Percentiles rank a stretch among this genome's conserved stretches.
phyloP scores from a whole-genome alignment of 139 green algal species.

The Nannochloris sp. region DNA sequence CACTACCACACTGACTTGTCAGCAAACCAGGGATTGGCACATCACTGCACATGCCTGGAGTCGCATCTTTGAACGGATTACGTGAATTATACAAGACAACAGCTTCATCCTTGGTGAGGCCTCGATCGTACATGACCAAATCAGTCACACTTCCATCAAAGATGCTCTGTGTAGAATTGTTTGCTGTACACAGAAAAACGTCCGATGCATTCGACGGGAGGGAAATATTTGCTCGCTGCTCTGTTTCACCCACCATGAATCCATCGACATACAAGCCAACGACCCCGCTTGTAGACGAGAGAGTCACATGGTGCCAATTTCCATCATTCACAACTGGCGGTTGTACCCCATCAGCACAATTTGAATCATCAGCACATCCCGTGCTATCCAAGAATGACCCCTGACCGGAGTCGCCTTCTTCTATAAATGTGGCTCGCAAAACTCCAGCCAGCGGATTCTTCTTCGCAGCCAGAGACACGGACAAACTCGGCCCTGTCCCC shows the following conservation, averaged over 20 bases:
- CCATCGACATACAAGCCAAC: conserved; percentile 47
- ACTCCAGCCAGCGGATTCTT: conserved; percentile 31
- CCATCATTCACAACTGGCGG: conserved; percentile 28
- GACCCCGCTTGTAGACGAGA: conserved; percentile 32
- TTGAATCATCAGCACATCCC: conserved; percentile 11
- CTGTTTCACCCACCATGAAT: neutral
- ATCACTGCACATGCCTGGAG: neutral
- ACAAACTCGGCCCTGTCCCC: neutral
- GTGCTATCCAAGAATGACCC: conserved; percentile 36
- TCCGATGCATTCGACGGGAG: neutral
- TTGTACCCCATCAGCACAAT: neutral
- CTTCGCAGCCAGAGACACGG: conserved; percentile 18
- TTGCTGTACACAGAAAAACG: no score
- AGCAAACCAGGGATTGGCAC: neutral
- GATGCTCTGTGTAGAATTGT: neutral
- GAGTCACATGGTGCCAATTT: conserved; percentile 54
- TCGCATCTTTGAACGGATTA: conserved; percentile 1
- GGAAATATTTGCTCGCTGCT: neutral
- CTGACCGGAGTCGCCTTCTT: conserved; percentile 11
- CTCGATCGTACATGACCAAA: conserved; percentile 25
- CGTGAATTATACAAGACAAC: conserved; percentile 10
- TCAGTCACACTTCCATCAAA: conserved; percentile 36
- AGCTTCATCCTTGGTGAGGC: conserved; percentile 16
- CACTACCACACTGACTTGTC: neutral
- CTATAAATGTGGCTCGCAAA: conserved; percentile 31